Conservation (phyloP, 2,329 filamentous ascomycete species). For the Fusarium torulosum region DNA sequence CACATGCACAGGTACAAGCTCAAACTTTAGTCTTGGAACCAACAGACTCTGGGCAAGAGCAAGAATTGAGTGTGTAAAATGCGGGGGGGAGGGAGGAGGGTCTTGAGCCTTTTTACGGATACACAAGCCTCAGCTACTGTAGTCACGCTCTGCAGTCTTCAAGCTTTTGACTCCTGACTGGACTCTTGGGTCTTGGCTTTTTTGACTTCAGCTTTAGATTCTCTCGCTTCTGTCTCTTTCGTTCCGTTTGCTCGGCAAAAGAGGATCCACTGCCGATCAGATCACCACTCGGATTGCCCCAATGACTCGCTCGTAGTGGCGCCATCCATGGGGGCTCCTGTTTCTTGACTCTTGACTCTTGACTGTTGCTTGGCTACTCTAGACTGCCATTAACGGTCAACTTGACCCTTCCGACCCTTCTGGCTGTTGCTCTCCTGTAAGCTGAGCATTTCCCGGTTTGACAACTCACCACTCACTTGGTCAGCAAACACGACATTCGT, state of each 20-base stretch:
- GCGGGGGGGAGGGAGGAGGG: constrained; percentile 47
- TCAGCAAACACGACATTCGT: constrained; percentile 15
- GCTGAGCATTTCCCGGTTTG: constrained; percentile 14
- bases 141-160: background rate
- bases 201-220: too few species aligned
- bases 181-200: too few species aligned
- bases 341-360: constrained; percentile 12
- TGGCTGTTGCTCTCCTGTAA: constrained; percentile 13
- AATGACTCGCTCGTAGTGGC: constrained; percentile 48
- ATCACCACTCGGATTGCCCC: constrained; percentile 38
- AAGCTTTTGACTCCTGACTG: too few species aligned
- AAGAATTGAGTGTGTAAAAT: constrained; percentile 23
- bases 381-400: background rate
- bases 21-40: constrained; percentile 26
- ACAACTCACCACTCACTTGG: constrained; percentile 25
- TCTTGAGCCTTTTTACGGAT: constrained; percentile 33
- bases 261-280: constrained; percentile 47
- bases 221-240: background rate
- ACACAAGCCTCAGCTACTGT: constrained; percentile 9
- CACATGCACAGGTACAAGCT: background rate
- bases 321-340: constrained; percentile 19
- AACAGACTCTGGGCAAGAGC: background rate
- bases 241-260: constrained; percentile 24
- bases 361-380: constrained; percentile 6
- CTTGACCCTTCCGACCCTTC: background rate